Base-by-base conservation (phyloP, 805 yeast species). In the Zygoascus tannicola region DNA sequence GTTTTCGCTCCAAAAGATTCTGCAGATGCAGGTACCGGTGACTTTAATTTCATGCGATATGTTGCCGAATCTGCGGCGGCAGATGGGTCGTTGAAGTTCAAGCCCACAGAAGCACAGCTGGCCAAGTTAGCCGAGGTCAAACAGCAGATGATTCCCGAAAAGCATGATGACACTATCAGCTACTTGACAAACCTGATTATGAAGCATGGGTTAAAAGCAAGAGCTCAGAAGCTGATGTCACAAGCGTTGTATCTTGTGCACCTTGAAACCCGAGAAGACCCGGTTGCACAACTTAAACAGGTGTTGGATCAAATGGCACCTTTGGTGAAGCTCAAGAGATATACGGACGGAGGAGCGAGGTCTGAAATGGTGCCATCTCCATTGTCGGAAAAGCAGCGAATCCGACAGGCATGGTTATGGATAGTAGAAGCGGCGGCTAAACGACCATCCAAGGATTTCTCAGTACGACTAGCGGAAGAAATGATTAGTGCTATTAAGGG, bases 401-500 rank as follows among this genome's bases (percentile, higher is more conserved):
- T 77, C 54, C 76, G 96, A 64, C 77, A 76, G 56, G 96, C 97
- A 2, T 84, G 94, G 71, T 65, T 70, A 51, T 92, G 97, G 97
- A 81, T 92, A 40, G 64, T 87, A 44, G 95, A 85, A 48, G 86
- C 94, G 18, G 76, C 94, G 34, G 74, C 78, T 47, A 80, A 82
- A 56, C 80, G 94, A 62, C 80, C 78, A 38, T 79, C 88, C 15
- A 76, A 78, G 46, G 92, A 84, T 56, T 83, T 83, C 56, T 70
- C 94, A 1, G 97, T 92, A 33, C 76, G 97, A 57, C 70, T 92
- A 38, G 87, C 88, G 32, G 97, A 92, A 65, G 97, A 92, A 65
- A 75, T 92, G 47, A 60, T 85, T 32, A 70, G 81, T 42, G 92
- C 92, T 23, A 71, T 69, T 55, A 77, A 75, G 54, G 96, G 96